Base-by-base conservation (phyloP, 1,284 basidiomycete species). In the Moesziomyces parantarcticus region DNA sequence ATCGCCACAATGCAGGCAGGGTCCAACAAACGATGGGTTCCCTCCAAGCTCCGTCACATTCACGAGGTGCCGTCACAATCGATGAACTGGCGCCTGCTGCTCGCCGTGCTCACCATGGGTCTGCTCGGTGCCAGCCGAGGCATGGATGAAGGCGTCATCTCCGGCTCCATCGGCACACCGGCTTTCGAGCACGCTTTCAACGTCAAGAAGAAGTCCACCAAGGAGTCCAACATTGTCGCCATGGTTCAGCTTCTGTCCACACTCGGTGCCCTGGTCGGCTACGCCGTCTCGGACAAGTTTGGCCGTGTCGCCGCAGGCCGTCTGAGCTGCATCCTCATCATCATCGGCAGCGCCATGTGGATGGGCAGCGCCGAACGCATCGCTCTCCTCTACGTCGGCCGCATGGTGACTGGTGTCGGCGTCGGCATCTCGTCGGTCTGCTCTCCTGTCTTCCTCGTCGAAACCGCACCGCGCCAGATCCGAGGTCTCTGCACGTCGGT, bases 191-290 rank as follows among this genome's bases (percentile, higher is more conserved):
- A 60, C 11, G 43, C 58, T 3, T 67, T 67, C 50, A 54, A 60
- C 53, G 49, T 67, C 58, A 50, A 56, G 48, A 50, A 58, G 20
- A 52, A 56, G 22, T 48, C 52, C 13, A 59, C 21, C 52, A 67
- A 67, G 48, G 64, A 67, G 64, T 67, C 64, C 58, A 67, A 67
- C 53, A 46, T 67, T 11, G 57, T 58, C 3, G 64, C 64, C 52
- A 57, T 67, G 58, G 64, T 67, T 2, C 64, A 67, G 50, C 58
- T 67, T 20, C 44, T 67, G 18, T 67, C 64, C 11, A 48, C 49
- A 9, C 49, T 67, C 18, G 64, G 64, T 34, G 64, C 64, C 14
- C 18, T 67, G 21, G 51, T 67, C 6, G 64, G 64, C 9, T 67
- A 60, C 41, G 48, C 48, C 16, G 22, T 43, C 3, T 50, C 52